These are phyloP conservation scores for Blastobotrys raffinosifermentans DNA, from an alignment of 1,139 yeast genomes.

Conservation along the genomic window DNA sequence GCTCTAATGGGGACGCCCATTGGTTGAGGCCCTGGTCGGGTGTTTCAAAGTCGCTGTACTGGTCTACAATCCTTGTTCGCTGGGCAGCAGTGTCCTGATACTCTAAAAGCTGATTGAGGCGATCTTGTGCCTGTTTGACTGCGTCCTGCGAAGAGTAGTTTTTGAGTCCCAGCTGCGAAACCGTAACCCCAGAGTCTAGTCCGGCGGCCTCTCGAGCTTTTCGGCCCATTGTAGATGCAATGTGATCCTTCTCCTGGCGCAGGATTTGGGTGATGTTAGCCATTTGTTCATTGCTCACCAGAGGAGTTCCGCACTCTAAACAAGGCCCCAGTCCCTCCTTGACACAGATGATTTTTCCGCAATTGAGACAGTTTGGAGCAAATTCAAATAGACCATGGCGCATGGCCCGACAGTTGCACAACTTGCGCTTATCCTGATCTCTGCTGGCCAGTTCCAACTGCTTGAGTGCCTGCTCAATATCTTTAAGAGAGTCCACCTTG, in stretches of 20 bases:
- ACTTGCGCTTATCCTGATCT: conserved; percentile 25
- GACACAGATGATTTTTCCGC: conserved; percentile 89
- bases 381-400: conserved; percentile 82
- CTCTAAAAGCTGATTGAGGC: conserved; percentile 64
- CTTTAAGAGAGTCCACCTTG: conserved; percentile 30
- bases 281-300: conserved; percentile 57
- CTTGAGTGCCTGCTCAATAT: conserved; percentile 31
- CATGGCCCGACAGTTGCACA: conserved; percentile 65
- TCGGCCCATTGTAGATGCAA: conserved; percentile 28
- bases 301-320: conserved; percentile 66
- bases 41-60: conserved; percentile 80
- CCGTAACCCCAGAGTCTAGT: conserved; percentile 38
- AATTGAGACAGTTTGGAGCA: conserved; percentile 88
- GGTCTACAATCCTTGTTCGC: conserved; percentile 86
- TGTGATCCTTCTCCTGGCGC: conserved; percentile 26
- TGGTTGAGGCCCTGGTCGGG: conserved; percentile 46
- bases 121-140: conserved; percentile 46
- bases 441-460: conserved; percentile 28
- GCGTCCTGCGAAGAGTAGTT: conserved; percentile 48
- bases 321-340: conserved; percentile 89
- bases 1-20: conserved; percentile 88
- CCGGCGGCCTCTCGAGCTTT: conserved; percentile 22
- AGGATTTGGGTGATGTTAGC: conserved; percentile 44
- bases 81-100: conserved; percentile 87
- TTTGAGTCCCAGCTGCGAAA: conserved; percentile 53